phyloP scores from a whole-genome alignment of 441 rosid species.

The Croton setiger region DNA sequence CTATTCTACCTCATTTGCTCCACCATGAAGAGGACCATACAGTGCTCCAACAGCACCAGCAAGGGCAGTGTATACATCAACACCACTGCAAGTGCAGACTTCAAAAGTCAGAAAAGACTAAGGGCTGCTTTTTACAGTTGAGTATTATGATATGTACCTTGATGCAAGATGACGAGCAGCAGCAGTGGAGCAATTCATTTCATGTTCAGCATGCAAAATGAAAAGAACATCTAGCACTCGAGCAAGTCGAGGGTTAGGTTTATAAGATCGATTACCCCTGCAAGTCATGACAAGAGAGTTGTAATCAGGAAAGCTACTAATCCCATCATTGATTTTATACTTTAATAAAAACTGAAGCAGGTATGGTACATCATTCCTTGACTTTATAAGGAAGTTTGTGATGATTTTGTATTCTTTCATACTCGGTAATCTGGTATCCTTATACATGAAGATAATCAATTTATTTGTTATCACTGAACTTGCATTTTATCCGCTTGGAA shows the following conservation, averaged over 20 bases:
- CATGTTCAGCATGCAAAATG: conserved; percentile 96
- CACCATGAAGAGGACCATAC: conserved; percentile 96
- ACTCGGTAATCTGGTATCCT: too few species aligned
- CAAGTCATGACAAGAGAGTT: conserved; percentile 21
- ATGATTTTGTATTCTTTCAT: too few species aligned
- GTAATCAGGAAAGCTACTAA: conserved; percentile 12
- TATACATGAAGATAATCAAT: too few species aligned
- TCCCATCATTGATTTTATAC: not conserved
- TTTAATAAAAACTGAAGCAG: not conserved
- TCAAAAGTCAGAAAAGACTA: not conserved
- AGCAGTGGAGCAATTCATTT: conserved; percentile 96
- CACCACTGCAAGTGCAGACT: conserved; percentile 61
- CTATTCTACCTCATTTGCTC: conserved; percentile 64
- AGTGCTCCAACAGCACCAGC: conserved; percentile 89
- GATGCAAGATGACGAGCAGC: conserved; percentile 99
- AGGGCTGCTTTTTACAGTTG: conserved; percentile 6
- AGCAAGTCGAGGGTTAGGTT: conserved; percentile 91
- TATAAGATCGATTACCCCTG: conserved; percentile 91
- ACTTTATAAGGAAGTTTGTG: not conserved
- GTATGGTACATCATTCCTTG: not conserved
- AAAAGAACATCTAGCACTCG: conserved; percentile 86
- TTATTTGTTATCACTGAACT: too few species aligned
- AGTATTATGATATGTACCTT: conserved; percentile 44
- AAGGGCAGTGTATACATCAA: conserved; percentile 83
- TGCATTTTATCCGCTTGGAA: not conserved